Base-by-base conservation (phyloP, 768 basidiomycete species). In the Rhizopogon salebrosus region DNA sequence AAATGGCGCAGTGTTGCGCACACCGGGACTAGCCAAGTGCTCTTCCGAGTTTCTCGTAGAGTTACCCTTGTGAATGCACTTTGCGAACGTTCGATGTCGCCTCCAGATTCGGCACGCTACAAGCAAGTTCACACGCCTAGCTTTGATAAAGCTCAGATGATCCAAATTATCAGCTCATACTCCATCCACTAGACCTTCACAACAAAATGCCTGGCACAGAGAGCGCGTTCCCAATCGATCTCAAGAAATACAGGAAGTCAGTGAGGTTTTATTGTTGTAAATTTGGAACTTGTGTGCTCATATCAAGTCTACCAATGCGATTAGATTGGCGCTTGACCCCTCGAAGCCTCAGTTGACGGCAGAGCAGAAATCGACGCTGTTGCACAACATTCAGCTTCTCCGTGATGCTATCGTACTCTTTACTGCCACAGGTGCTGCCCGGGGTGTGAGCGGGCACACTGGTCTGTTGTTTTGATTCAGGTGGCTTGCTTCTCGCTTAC, bases 391-490 rank as follows among this genome's bases (percentile, higher is more conserved):
- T 61, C 82, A 86, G 64, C 76, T 93, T 26, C 74, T 92, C 55
- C 85, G 92, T 48, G 92, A 93, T 82, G 84, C 78, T 6, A 89
- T 94, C 57, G 83, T 94, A 23, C 72, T 89, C 41, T 94, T 93
- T 70, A 94, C 92, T 0, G 85, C 91, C 5, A 86, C 88, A 7
- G 92, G 89, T 49, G 83, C 88, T 46, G 92, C 92, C 3, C 77
- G 92, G 39, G 92, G 92, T 45, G 87, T 91, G 39, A 88, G 87
- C 59, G 92, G 92, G 31, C 92, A 93, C 68, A 92, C 88, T 61
- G 87, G 86, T 84, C 24, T 34, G 20, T 26, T 13, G 31, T 49
- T 13, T 24, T 29, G 18, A 42, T 27, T 27, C 41, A 22, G 6
- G 36, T 38, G 22, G 14, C 40, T 41, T 42, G 23, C 49, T 50